A percentile compares a stretch with the other conserved stretches of the same genome.
Evolutionary conservation across 1,284 basidiomycete species (phyloP).

Genomic region (Polyporus tsugae): DNA sequence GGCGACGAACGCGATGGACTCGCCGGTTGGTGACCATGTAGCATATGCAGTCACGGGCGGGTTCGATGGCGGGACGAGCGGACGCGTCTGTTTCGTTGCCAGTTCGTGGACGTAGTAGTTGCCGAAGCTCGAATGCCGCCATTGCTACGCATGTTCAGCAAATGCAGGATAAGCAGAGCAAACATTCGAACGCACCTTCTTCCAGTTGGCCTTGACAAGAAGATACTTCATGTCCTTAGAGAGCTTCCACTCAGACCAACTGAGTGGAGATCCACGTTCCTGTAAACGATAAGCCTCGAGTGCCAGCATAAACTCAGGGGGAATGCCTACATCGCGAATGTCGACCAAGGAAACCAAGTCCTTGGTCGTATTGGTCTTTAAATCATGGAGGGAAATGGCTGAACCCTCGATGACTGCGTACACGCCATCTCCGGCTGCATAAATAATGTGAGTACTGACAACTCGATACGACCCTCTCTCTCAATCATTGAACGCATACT

Average conservation of each 20-base stretch:
- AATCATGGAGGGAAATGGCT: constrained; percentile 79
- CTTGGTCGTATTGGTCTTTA: constrained; percentile 78
- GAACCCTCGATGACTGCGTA: constrained; percentile 73
- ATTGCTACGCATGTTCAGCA: constrained; percentile 67
- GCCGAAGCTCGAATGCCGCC: constrained; percentile 88
- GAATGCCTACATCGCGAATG: constrained; percentile 64
- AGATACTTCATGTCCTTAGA: constrained; percentile 91
- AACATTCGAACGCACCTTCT: constrained; percentile 60
- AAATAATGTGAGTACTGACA: not conserved
- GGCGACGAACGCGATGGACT: constrained; percentile 84
- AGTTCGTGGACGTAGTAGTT: constrained; percentile 89
- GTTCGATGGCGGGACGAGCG: constrained; percentile 69
- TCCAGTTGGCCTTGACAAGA: constrained; percentile 76
- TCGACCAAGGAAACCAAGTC: constrained; percentile 66
- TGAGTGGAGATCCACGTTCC: constrained; percentile 64
- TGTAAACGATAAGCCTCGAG: constrained; percentile 39
- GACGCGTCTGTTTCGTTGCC: constrained; percentile 65
- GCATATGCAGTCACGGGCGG: constrained; percentile 82
- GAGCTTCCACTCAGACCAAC: constrained; percentile 74
- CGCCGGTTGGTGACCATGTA: constrained; percentile 85
- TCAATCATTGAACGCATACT: not conserved
- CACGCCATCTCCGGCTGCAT: constrained; percentile 87
- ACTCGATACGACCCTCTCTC: not conserved
- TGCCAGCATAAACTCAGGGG: not conserved
- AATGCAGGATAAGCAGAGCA: constrained; percentile 9